Percentiles rank a stretch among this genome's conserved stretches.
phyloP scores from a whole-genome alignment of 768 basidiomycete species.

The Lentinula raphanica region DNA sequence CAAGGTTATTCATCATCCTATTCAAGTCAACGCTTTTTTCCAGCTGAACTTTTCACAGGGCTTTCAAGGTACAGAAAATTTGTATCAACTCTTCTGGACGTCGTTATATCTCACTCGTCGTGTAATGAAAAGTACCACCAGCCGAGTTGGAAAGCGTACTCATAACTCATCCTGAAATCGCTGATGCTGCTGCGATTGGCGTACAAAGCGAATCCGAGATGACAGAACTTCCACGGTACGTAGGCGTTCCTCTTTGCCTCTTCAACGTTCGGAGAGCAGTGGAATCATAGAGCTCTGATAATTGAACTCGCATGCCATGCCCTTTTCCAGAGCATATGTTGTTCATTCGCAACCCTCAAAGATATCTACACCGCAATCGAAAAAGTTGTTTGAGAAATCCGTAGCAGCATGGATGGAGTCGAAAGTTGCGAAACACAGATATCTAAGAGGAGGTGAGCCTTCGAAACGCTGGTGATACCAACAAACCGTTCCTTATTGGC shows the following conservation, averaged over 20 bases:
- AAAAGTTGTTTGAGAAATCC: conserved; percentile 38
- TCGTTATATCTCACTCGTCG: too few species aligned
- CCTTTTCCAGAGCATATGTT: conserved; percentile 51
- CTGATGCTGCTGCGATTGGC: conserved; percentile 80
- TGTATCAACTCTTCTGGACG: too few species aligned
- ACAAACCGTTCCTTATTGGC: neutral
- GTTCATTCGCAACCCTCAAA: conserved; percentile 42
- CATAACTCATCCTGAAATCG: conserved; percentile 67
- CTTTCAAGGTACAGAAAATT: neutral
- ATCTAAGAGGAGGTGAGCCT: conserved; percentile 59
- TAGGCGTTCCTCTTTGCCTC: conserved; percentile 7
- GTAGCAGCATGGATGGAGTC: conserved; percentile 61
- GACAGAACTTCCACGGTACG: conserved; percentile 75
- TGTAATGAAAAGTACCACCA: conserved; percentile 80
- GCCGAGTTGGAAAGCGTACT: conserved; percentile 81
- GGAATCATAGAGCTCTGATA: too few species aligned
- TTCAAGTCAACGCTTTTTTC: too few species aligned
- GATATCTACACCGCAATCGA: conserved; percentile 30
- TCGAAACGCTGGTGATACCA: neutral
- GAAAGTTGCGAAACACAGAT: conserved; percentile 75
- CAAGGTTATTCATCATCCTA: conserved; percentile 33
- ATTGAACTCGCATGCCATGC: too few species aligned
- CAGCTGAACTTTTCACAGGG: neutral
- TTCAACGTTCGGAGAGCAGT: too few species aligned
- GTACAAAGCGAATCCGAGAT: conserved; percentile 59